Evolutionary conservation across 305 asterid genomes (phyloP), one percentile per base, ranked within the genome.

Genomic region (Fraxinus xanthoxyloides): DNA sequence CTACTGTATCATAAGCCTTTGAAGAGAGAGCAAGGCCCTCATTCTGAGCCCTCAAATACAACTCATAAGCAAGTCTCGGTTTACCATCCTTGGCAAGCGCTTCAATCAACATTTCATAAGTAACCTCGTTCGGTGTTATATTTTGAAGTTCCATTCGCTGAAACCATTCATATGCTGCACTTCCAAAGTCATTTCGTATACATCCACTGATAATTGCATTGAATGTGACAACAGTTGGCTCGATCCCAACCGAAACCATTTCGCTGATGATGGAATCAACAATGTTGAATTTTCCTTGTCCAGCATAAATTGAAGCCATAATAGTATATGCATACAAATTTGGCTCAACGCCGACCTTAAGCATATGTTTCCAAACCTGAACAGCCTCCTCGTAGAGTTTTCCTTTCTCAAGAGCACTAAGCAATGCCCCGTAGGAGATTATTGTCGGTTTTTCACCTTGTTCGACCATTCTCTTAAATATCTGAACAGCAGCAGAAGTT

Each of bases 351-450:
- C 98, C 98, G 2, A 94, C 87, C 85, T 88, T 94, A 1, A 82
- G 10, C 98, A 94, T 96, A 80, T 96, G 99, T 70, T 94, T 88
- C 99, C 98, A 96, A 7, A 96, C 99, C 34, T 85, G 85, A 80
- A 89, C 78, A 72, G 98, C 97, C 81, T 96, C 97, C 1, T 94
- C 95, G 24, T 94, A 96, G 24, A 95, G 93, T 70, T 90, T 90
- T 74, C 99, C 99, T 85, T 95, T 94, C 90, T 94, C 98, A 1
- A 95, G 95, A 5, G 99, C 97, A 23, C 99, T 94, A 26, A 94
- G 97, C 89, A 95, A 86, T 0, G 99, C 97, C 19, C 98, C 99
- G 4, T 95, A 95, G 35, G 99, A 94, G 23, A 95, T 56, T 46
- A 94, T 86, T 0, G 98, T 92, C 0, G 99, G 99, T 76, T 90